Evolutionary conservation across 176 grass and related monocot species (phyloP), one percentile per base, ranked within the genome.

Genomic region (Lolium multiflorum): DNA sequence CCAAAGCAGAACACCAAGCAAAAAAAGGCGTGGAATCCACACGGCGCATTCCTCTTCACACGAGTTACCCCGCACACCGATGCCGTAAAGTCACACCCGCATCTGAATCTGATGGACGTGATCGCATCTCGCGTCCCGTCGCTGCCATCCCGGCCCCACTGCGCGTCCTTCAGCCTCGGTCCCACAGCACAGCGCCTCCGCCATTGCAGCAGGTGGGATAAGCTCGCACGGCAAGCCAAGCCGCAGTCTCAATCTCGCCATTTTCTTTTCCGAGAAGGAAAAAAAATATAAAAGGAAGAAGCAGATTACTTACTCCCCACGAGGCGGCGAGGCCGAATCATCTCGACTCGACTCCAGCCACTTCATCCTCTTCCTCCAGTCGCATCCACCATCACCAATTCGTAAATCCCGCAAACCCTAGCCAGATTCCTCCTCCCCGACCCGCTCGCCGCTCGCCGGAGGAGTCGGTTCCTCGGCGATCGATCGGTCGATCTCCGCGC

Each of bases 181-280:
- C 58, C 18, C n/a, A 9, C 58, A 21, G 58, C 58, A 5, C 62
- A 28, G 12, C 28, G 8, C 7, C 28, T 37, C 28, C 64, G 64
- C 64, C 64, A 67, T 67, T 39, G 38, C 61, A 6, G 61, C 61
- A 15, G 62, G 62, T 26, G 62, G 62, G 62, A 65, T 65, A 65
- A 65, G 63, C 63, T 43, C 37, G 67, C 67, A 41, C 17, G 66
- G 66, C 37, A 69, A 22, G 21, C 18, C 15, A 54, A 11, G 24
- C 65, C 65, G 31, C 65, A 28, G 28, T 38, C 37, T 15, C 65
- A 7, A 70, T 70, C 67, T 41, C 67, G 17, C 16, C 16, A 20
- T 46, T 46, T 46, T 46, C 43, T 46, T 46, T 46, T 47, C 9
- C 65, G 9, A 17, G 3, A 9, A 6, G 11, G 3, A 3, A 13